These are phyloP conservation scores for Colletotrichum musicola DNA, from an alignment of 2,329 filamentous ascomycete species.

Conservation along the genomic window DNA sequence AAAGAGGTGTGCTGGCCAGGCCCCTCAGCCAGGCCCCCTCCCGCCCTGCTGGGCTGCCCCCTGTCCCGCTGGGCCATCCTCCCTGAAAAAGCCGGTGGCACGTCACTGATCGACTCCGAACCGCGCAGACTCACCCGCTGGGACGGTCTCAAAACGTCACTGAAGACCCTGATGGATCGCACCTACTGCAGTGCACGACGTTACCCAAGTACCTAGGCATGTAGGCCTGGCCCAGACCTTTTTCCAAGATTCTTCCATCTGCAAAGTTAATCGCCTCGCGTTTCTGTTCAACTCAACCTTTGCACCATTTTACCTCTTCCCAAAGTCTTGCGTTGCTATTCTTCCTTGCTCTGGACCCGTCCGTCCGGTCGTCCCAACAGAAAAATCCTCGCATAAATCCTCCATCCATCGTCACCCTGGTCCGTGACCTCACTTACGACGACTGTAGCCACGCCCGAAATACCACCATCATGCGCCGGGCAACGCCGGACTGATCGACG, in stretches of 20 bases:
- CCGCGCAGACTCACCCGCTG: too few relatives aligned
- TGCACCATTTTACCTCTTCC: too few relatives aligned
- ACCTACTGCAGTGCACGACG: too few relatives aligned
- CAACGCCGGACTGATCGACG: conserved; percentile 32
- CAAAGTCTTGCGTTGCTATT: neutral
- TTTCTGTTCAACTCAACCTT: too few relatives aligned
- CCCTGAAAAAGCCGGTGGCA: too few relatives aligned
- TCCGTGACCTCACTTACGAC: conserved; percentile 34
- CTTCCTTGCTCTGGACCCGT: neutral
- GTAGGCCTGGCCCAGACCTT: too few relatives aligned
- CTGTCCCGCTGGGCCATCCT: neutral
- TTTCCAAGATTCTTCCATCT: too few relatives aligned
- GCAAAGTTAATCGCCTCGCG: too few relatives aligned
- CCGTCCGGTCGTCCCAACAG: neutral
- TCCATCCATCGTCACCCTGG: conserved; percentile 12
- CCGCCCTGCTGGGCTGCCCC: neutral
- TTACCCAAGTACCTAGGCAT: too few relatives aligned
- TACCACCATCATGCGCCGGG: conserved; percentile 37
- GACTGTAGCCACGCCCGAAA: conserved; percentile 15
- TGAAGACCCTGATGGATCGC: neutral
- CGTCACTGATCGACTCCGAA: too few relatives aligned
- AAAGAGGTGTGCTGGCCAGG: conserved; percentile 6
- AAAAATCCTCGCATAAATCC: conserved; percentile 18
- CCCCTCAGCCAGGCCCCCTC: too few relatives aligned
- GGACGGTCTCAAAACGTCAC: neutral